Conservation (phyloP, 371 early-diverging fungal genomes). For the Fennellomyces sp. region DNA sequence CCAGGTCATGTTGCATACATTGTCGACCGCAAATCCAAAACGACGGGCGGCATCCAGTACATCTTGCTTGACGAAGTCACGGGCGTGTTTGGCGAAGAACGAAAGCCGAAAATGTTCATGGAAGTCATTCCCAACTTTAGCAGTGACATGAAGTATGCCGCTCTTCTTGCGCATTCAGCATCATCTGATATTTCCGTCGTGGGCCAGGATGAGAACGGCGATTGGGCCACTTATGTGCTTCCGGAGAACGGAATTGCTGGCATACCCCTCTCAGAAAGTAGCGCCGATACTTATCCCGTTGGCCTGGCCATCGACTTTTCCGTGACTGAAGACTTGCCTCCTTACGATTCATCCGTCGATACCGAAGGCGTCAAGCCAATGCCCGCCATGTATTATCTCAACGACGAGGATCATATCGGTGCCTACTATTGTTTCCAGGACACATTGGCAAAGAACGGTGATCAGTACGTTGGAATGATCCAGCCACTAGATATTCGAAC, state of each 20-base stretch:
- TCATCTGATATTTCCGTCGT: conserved; percentile 41
- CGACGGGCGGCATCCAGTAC: conserved; percentile 19
- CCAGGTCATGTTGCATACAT: conserved; percentile 5
- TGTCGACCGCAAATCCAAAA: conserved; percentile 11
- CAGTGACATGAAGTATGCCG: conserved; percentile 27
- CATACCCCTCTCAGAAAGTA: conserved; percentile 39
- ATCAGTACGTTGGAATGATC: conserved; percentile 25
- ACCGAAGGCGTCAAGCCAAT: conserved; percentile 35
- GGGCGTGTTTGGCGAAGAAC: conserved; percentile 38
- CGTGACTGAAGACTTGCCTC: conserved; percentile 35
- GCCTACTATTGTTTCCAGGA: conserved; percentile 45
- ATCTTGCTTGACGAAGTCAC: conserved; percentile 40
- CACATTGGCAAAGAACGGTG: conserved; percentile 34
- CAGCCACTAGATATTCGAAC: conserved; percentile 10
- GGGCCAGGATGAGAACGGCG: conserved; percentile 35
- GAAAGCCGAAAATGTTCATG: conserved; percentile 43
- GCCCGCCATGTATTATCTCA: conserved; percentile 42
- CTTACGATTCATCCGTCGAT: conserved; percentile 36
- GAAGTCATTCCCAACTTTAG: conserved; percentile 42
- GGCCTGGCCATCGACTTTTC: conserved; percentile 49
- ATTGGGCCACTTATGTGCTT: conserved; percentile 47
- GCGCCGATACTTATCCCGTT: conserved; percentile 43
- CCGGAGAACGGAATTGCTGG: conserved; percentile 30
- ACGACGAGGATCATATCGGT: conserved; percentile 45
- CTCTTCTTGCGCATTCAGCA: conserved; percentile 43